These are phyloP conservation scores for Zizania latifolia DNA, from an alignment of 176 grass and related monocot genomes.

Conservation along the genomic window DNA sequence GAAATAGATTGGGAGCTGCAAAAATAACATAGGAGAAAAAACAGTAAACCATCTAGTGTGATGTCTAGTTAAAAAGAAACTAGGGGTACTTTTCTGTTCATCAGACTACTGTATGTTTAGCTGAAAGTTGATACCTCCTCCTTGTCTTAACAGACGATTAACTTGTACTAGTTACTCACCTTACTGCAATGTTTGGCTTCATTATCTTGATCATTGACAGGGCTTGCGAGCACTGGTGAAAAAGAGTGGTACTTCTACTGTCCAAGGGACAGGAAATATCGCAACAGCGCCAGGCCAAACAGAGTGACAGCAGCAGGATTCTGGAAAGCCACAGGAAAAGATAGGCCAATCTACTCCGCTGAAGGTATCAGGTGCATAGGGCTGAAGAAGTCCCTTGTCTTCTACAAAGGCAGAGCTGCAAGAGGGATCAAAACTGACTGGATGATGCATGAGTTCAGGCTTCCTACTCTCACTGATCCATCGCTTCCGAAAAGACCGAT, in stretches of 20 bases:
- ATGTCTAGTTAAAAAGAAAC: neutral
- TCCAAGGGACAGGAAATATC: slow-evolving; percentile 84
- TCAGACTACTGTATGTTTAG: neutral
- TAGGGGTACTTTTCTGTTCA: neutral
- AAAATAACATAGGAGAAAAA: neutral
- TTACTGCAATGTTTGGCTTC: slow-evolving; percentile 6
- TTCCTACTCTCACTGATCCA: slow-evolving; percentile 63
- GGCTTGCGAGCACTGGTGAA: slow-evolving; percentile 84
- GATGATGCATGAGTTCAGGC: slow-evolving; percentile 99
- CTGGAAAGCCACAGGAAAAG: slow-evolving; percentile 98
- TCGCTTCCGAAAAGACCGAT: slow-evolving; percentile 54
- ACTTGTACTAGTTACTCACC: neutral
- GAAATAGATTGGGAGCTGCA: neutral
- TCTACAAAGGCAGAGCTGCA: slow-evolving; percentile 91
- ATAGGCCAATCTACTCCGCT: slow-evolving; percentile 89
- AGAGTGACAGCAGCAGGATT: slow-evolving; percentile 83
- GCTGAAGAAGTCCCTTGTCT: slow-evolving; percentile 98
- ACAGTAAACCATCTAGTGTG: neutral
- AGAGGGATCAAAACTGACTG: slow-evolving; percentile 93
- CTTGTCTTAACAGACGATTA: too few species aligned
- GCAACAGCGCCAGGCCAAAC: slow-evolving; percentile 84
- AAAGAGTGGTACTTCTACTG: slow-evolving; percentile 99
- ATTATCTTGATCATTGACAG: slow-evolving; percentile 30
- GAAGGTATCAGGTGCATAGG: slow-evolving; percentile 83
- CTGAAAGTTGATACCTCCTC: slow-evolving; percentile 24